Base-by-base conservation (phyloP, 1,139 yeast genomes). In the Saccharomycopsis hybrid region DNA sequence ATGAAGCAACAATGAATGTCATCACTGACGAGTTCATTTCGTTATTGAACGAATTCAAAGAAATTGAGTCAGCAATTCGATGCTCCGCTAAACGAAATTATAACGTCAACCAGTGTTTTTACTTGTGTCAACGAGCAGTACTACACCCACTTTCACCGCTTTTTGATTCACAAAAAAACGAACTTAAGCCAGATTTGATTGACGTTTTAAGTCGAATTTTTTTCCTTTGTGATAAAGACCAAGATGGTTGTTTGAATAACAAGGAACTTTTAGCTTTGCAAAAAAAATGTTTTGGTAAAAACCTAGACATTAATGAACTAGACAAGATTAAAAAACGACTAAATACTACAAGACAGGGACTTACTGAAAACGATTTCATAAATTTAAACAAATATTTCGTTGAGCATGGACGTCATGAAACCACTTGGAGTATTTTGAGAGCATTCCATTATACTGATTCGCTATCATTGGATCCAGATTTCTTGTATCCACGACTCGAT, bases 101-200 rank as follows among this genome's bases (percentile, higher is more conserved):
- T 58, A 89, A 90, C 63, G 90, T 90, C n/a, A 90, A 85, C 55
- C 84, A 79, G 62, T 89, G 95, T 1, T 89, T 90, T 60, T 92
- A 92, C 63, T 68, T 92, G 30, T 92, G 98, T 60, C 96, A 89
- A 64, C 67, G 97, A 51, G 90, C 97, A 0, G 87, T 90, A 0
- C 84, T 92, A 0, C 90, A 86, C 62, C 98, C 98, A 0, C 76
- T 92, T n/a, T 82, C 97, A 0, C 98, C 98, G 0, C 65, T 92
- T 27, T 92, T 84, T 61, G 97, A 92, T 64, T 82, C 96, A n/a
- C 88, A 89, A 59, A 90, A 85, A 55, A 92, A 94, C 0, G 77
- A 73, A 48, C 67, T 92, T 57, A 92, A 90, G 60, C 89, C 89
- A 0, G 74, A 82, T 3, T 90, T 95, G 0, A 72, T 80, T 0